Conservation (phyloP, 345 rosid species). For the Acer negundo region DNA sequence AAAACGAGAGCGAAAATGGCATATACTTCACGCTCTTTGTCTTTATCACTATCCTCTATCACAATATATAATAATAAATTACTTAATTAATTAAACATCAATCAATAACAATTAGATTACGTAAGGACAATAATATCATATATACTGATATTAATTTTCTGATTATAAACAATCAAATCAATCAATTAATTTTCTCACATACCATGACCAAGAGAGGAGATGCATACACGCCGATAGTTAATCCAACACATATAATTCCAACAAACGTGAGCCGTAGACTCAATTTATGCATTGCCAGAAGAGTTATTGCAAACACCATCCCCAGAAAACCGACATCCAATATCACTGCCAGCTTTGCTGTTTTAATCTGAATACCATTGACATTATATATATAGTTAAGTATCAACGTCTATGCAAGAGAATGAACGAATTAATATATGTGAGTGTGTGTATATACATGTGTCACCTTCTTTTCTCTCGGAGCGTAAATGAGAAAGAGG, state of each 20-base stretch:
- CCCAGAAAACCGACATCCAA: slow-evolving; percentile 55
- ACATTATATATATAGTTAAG: no score
- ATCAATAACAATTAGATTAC: background rate
- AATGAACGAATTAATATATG: background rate
- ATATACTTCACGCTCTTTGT: slow-evolving; percentile 44
- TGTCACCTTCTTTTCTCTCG: slow-evolving; percentile 47
- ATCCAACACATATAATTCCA: slow-evolving; percentile 50
- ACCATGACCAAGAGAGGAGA: slow-evolving; percentile 58
- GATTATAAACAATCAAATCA: no score
- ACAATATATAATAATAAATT: background rate
- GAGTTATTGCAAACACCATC: slow-evolving; percentile 41
- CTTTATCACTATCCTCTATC: slow-evolving; percentile 35
- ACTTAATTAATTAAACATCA: background rate
- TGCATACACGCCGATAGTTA: slow-evolving; percentile 62
- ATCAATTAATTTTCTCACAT: background rate
- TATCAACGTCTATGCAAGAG: background rate
- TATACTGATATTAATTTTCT: no score
- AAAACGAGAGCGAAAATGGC: slow-evolving; percentile 47
- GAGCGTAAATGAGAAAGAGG: slow-evolving; percentile 49
- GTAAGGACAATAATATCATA: no score
- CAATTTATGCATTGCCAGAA: slow-evolving; percentile 42
- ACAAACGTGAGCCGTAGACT: slow-evolving; percentile 36
- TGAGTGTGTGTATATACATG: background rate
- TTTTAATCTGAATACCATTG: slow-evolving; percentile 38
- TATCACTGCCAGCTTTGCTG: slow-evolving; percentile 41